Conservation (phyloP, 1,284 basidiomycete genomes). For the Trichosporon faecale region DNA sequence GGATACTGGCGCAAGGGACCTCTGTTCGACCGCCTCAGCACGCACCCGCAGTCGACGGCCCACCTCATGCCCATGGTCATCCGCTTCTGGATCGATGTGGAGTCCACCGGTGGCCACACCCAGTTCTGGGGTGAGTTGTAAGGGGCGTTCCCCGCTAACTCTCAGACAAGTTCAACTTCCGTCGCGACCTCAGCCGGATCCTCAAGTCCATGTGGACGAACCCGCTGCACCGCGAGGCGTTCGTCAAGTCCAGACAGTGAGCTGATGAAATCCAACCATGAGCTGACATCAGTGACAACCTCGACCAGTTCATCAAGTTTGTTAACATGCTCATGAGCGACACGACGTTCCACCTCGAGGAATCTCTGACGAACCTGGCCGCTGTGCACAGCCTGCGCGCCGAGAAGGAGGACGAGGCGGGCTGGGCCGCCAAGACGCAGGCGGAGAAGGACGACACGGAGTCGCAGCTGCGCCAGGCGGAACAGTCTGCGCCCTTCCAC, state of each 20-base stretch:
- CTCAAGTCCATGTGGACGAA: slow-evolving; percentile 88
- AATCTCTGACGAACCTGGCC: slow-evolving; percentile 82
- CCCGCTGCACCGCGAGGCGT: slow-evolving; percentile 75
- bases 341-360: slow-evolving; percentile 96
- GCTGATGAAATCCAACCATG: slow-evolving; percentile 35
- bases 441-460: slow-evolving; percentile 83
- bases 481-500: slow-evolving; percentile 80
- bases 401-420: slow-evolving; percentile 71
- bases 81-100: slow-evolving; percentile 96
- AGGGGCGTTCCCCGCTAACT: background rate
- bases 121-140: slow-evolving; percentile 81
- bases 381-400: slow-evolving; percentile 83
- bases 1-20: slow-evolving; percentile 73
- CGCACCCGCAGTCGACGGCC: slow-evolving; percentile 77
- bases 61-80: slow-evolving; percentile 89
- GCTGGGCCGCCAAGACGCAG: slow-evolving; percentile 65
- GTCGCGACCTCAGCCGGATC: slow-evolving; percentile 78
- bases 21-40: slow-evolving; percentile 76
- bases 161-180: slow-evolving; percentile 51
- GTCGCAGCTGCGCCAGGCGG: slow-evolving; percentile 69
- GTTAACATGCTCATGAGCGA: slow-evolving; percentile 99
- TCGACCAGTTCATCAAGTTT: slow-evolving; percentile 90
- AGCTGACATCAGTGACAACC: slow-evolving; percentile 62
- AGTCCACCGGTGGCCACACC: slow-evolving; percentile 92
- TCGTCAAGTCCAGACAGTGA: slow-evolving; percentile 72